phyloP scores from a whole-genome alignment of 768 basidiomycete genomes.

The Kwoniella sp. region DNA sequence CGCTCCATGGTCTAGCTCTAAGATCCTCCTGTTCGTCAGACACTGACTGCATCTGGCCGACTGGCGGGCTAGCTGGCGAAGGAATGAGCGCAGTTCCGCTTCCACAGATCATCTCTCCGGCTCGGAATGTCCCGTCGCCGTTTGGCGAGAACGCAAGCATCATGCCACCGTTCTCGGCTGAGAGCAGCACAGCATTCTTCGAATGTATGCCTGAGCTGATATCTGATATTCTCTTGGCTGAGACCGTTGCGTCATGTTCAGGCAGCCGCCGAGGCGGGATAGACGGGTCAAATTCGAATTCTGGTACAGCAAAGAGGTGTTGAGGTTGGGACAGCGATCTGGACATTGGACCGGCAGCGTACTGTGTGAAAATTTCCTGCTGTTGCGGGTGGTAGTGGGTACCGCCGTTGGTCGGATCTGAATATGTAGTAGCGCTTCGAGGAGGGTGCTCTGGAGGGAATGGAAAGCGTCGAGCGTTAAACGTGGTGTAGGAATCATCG shows the following conservation, averaged over 20 bases:
- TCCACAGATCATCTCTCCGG: constrained; percentile 32
- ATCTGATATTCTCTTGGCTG: constrained; percentile 32
- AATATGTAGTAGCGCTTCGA: constrained; percentile 17
- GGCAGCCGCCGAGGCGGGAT: neutral
- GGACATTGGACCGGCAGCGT: constrained; percentile 6
- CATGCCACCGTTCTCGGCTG: constrained; percentile 41
- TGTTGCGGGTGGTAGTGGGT: constrained; percentile 4
- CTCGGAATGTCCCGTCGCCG: constrained; percentile 30
- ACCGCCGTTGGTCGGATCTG: constrained; percentile 16
- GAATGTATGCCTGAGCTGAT: constrained; percentile 41
- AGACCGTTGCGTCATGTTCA: neutral
- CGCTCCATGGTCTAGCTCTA: constrained; percentile 40
- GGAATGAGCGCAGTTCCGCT: constrained; percentile 26
- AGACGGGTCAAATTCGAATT: constrained; percentile 8
- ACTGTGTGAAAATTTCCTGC: constrained; percentile 1
- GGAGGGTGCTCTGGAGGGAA: constrained; percentile 16
- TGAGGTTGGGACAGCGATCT: constrained; percentile 22
- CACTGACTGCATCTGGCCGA: neutral
- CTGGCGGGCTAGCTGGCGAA: constrained; percentile 23
- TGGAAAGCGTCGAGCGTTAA: constrained; percentile 18
- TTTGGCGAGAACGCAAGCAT: constrained; percentile 44
- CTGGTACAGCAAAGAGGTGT: constrained; percentile 12
- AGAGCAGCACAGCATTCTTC: constrained; percentile 38
- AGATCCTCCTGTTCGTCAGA: constrained; percentile 17
- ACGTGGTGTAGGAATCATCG: constrained; percentile 5